phyloP scores from a whole-genome alignment of 2,329 filamentous ascomycete species.

The Huntiella abstrusa region DNA sequence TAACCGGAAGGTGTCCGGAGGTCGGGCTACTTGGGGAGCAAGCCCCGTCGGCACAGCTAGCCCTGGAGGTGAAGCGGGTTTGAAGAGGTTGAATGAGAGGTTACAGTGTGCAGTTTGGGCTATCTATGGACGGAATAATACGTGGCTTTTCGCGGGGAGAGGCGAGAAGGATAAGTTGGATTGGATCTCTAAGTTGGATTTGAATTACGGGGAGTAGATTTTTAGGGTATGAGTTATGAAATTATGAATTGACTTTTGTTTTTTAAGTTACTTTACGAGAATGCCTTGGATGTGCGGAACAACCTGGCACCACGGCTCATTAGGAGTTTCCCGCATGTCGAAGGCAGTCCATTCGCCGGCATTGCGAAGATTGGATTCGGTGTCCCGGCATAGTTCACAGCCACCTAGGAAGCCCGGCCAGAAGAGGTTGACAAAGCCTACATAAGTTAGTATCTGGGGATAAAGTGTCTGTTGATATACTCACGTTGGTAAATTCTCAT shows the following conservation, averaged over 20 bases:
- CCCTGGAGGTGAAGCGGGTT: slow-evolving; percentile 20
- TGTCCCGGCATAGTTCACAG: slow-evolving; percentile 31
- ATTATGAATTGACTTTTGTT: neutral
- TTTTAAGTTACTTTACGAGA: slow-evolving; percentile 27
- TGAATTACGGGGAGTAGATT: slow-evolving; percentile 34
- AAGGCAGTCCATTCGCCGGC: slow-evolving; percentile 32
- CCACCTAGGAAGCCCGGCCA: slow-evolving; percentile 34
- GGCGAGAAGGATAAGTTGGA: slow-evolving; percentile 87
- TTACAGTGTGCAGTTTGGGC: slow-evolving; percentile 67
- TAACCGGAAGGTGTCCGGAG: slow-evolving; percentile 21
- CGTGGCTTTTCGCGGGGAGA: slow-evolving; percentile 79
- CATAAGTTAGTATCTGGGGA: neutral
- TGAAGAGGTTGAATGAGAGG: slow-evolving; percentile 36
- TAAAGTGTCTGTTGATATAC: slow-evolving; percentile 14
- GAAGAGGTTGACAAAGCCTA: slow-evolving; percentile 31
- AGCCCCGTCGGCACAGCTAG: slow-evolving; percentile 13
- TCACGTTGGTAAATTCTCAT: slow-evolving; percentile 32
- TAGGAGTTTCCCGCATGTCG: slow-evolving; percentile 25
- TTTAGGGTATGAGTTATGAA: neutral
- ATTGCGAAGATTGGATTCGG: slow-evolving; percentile 25
- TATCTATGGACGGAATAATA: slow-evolving; percentile 84
- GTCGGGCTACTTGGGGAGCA: slow-evolving; percentile 31
- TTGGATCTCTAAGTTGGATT: slow-evolving; percentile 91
- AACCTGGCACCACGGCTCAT: slow-evolving; percentile 23
- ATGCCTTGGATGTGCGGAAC: slow-evolving; percentile 33